These are phyloP conservation scores for Apiospora pterosperma DNA, from an alignment of 2,329 filamentous ascomycete species.

Conservation along the genomic window DNA sequence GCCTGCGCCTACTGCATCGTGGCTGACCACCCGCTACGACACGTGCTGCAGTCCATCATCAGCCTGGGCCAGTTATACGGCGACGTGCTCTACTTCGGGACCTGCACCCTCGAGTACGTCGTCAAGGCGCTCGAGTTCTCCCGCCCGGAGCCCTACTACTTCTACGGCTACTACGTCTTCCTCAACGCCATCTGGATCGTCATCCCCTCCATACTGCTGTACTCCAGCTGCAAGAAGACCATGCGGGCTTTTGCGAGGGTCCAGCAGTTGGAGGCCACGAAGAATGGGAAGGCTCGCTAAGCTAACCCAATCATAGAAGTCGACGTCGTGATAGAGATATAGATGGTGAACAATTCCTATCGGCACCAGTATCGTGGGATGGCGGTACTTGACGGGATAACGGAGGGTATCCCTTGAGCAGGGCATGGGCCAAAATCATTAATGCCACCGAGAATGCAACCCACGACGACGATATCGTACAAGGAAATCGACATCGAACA, in stretches of 20 bases:
- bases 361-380: background rate
- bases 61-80: conserved; percentile 50
- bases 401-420: background rate
- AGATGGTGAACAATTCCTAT: background rate
- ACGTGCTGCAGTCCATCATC: conserved; percentile 45
- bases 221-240: conserved; percentile 1
- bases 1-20: conserved; percentile 41
- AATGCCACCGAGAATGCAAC: background rate
- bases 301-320: too few species aligned
- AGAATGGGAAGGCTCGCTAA: background rate
- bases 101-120: conserved; percentile 39
- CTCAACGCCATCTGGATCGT: conserved; percentile 53
- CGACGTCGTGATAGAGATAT: background rate
- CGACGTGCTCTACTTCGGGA: conserved; percentile 49
- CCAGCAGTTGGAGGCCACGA: background rate
- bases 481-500: background rate
- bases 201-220: conserved; percentile 36
- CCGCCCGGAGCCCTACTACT: conserved; percentile 49
- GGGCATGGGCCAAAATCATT: background rate
- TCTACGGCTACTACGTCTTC: conserved; percentile 49
- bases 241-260: conserved; percentile 4
- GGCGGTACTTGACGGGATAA: background rate
- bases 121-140: conserved; percentile 40
- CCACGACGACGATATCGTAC: background rate
- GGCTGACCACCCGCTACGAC: conserved; percentile 40